Evolutionary conservation across 129 eudicot genomes (phyloP), one percentile per base, ranked within the genome.

Genomic region (Flaveria ramosissima): DNA sequence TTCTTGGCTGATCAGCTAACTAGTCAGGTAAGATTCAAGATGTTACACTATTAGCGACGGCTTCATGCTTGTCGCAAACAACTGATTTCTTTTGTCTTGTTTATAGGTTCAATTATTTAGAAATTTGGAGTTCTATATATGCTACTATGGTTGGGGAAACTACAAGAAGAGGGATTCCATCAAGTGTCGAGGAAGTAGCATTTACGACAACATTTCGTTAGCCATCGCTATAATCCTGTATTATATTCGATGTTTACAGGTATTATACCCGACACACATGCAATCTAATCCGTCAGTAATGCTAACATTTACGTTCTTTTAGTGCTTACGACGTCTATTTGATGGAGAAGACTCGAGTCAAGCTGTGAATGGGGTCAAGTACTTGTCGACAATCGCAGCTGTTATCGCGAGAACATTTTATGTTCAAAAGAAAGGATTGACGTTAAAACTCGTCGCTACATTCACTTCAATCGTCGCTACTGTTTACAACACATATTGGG

Each of bases 1-100:
- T 82, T 90, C 83, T 72, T 90, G 81, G 96, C 89, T 15, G 92
- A 90, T 82, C 96, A 90, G 74, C 57, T 90, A 30, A 90, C 92
- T 11, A 90, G 96, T 75, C 96, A 90, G 90, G 96, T 89, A 74
- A 57, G 62, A 20, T 62, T 72, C 9, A 21, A 50, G 61, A 21
- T 30, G 36, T 30, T 30, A 30, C 36, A 30, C 36, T 30, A 30
- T 30, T 30, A 30, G 36, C 36, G 36, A 30, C 36, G 36, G 36
- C 36, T 30, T 30, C 36, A 30, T 30, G 36, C 36, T 30, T 30
- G 36, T 30, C 36, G 36, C 6, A 30, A 30, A 30, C 6, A 4
- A 30, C 36, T 30, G 36, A 30, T 30, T 30, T 30, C 36, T 30
- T 30, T 27, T 61, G 11, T 61, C 9, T 12, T 23, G 17, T 14